Percentiles rank a stretch among this genome's conserved stretches.
These are phyloP conservation scores for Solanum rostratum DNA, from an alignment of 257 asterid genomes.

Conservation along the genomic window DNA sequence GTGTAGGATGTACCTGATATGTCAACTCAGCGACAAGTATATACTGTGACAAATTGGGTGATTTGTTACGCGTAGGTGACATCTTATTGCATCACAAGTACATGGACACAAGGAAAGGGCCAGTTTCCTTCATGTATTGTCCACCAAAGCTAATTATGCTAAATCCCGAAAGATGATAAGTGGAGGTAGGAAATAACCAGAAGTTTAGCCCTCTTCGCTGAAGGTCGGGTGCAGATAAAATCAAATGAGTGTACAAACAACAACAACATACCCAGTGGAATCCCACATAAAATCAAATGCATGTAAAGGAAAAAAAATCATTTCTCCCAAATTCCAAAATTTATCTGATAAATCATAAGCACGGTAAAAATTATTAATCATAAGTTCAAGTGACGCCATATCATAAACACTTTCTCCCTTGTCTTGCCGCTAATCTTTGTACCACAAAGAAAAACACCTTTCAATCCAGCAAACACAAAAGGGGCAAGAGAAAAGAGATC, in stretches of 20 bases:
- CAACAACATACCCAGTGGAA: too few species aligned
- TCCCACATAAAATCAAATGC: background rate
- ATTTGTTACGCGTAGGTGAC: background rate
- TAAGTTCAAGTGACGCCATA: background rate
- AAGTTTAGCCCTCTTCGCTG: background rate
- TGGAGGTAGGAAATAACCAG: background rate
- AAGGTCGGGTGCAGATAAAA: background rate
- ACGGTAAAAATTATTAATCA: background rate
- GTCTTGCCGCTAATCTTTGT: background rate
- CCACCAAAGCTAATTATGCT: background rate
- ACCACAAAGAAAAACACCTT: background rate
- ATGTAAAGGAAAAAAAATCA: background rate
- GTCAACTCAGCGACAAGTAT: background rate
- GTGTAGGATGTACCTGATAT: background rate
- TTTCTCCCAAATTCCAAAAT: background rate
- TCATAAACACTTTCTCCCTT: background rate
- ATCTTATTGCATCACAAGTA: background rate
- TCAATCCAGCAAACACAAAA: background rate
- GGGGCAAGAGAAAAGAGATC: background rate
- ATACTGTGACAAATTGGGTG: background rate
- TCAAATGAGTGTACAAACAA: too few species aligned
- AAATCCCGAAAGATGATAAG: background rate
- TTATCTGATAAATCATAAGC: background rate
- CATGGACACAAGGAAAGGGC: background rate
- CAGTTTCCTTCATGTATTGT: background rate